Conservation (phyloP, 306 rosid species). For the Vicia faba region DNA sequence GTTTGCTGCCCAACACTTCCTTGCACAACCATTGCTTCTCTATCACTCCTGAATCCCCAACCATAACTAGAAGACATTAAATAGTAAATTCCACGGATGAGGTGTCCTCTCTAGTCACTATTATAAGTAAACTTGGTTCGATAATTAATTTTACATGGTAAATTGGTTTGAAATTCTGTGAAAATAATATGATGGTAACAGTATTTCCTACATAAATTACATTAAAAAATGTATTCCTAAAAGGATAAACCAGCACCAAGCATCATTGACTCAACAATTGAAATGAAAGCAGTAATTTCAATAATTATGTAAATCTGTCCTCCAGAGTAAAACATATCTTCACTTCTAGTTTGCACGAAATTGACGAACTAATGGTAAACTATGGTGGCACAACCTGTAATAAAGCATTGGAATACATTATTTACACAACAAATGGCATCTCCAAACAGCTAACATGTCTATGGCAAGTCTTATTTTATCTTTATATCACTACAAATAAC, state of each 20-base stretch:
- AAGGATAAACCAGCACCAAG: background rate
- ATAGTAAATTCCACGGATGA: background rate
- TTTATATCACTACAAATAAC: constrained; percentile 48
- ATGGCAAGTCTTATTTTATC: constrained; percentile 42
- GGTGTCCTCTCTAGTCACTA: background rate
- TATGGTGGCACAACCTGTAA: constrained; percentile 11
- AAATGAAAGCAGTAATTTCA: constrained; percentile 29
- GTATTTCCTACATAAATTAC: background rate
- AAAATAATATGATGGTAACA: background rate
- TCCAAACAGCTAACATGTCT: constrained; percentile 33
- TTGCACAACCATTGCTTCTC: background rate
- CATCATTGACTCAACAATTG: constrained; percentile 16
- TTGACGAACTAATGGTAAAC: background rate
- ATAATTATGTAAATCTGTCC: constrained; percentile 21
- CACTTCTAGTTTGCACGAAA: background rate
- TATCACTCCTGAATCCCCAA: background rate
- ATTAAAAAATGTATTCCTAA: background rate
- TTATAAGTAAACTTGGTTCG: too few species aligned
- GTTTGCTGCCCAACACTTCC: background rate
- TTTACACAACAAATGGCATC: constrained; percentile 52
- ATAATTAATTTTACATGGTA: background rate
- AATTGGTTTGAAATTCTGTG: background rate
- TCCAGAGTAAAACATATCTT: constrained; percentile 20
- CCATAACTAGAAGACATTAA: background rate
- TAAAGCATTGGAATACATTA: constrained; percentile 30